A percentile compares a stretch with the other conserved stretches of the same genome.
phyloP scores from a whole-genome alignment of 306 rosid species.

The Sindora glabra region DNA sequence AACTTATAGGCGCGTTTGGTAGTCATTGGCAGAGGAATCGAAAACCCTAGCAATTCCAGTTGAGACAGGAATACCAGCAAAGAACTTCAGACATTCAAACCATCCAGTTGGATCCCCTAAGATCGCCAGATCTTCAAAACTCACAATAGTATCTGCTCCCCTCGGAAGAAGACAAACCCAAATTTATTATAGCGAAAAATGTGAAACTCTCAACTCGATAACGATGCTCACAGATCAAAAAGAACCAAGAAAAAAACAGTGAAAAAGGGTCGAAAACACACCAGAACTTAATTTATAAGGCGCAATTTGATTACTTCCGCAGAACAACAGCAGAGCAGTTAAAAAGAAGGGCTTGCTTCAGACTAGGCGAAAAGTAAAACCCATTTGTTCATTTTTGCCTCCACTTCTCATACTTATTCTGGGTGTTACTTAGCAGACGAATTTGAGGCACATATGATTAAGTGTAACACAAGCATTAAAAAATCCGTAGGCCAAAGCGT shows the following conservation, averaged over 20 bases:
- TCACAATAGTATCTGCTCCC: constrained; percentile 1
- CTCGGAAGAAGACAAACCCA: neutral
- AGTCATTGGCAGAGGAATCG: constrained; percentile 46
- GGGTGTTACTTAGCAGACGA: constrained; percentile 1
- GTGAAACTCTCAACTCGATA: neutral
- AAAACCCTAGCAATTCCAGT: constrained; percentile 39
- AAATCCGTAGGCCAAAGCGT: neutral
- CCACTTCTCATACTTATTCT: constrained; percentile 6
- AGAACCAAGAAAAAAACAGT: neutral
- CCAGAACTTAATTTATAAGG: constrained; percentile 1
- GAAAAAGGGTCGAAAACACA: neutral
- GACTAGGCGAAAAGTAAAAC: neutral
- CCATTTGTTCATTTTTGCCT: neutral
- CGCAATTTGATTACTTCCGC: neutral
- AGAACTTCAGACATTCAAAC: constrained; percentile 23
- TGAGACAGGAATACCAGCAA: constrained; percentile 7
- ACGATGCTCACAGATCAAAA: neutral
- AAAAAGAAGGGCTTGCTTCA: constrained; percentile 17
- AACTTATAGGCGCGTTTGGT: constrained; percentile 98
- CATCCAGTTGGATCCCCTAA: constrained; percentile 9
- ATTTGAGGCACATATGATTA: neutral
- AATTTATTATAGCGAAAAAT: neutral
- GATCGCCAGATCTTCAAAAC: constrained; percentile 27
- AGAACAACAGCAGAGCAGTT: neutral
- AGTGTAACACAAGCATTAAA: constrained; percentile 5